Conservation (phyloP, 352 stramenopile species). For the Plasmopara halstedii region DNA sequence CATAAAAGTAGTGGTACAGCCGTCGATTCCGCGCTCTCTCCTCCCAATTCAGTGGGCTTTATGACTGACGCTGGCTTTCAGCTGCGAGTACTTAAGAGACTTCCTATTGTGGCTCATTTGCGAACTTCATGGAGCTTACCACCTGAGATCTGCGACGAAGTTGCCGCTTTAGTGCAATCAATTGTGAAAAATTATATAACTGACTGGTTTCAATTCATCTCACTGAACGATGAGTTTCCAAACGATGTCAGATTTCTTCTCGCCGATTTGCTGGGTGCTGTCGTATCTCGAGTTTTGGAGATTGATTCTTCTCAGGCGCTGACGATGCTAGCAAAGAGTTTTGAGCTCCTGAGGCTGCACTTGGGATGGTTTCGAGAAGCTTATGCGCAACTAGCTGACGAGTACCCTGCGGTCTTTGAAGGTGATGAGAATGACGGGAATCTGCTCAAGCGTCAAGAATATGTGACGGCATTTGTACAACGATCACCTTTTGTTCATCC, state of each 20-base stretch:
- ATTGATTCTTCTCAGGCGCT: conserved; percentile 65
- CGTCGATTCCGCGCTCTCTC: conserved; percentile 1
- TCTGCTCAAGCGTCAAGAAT: conserved; percentile 46
- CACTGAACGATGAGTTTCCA: conserved; percentile 57
- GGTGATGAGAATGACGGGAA: conserved; percentile 44
- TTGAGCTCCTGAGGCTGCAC: conserved; percentile 64
- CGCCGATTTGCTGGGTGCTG: conserved; percentile 48
- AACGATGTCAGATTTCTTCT: conserved; percentile 58
- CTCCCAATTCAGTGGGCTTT: not conserved
- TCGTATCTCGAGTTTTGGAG: conserved; percentile 49
- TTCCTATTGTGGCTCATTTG: conserved; percentile 53
- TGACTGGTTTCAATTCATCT: conserved; percentile 63
- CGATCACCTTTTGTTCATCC: conserved; percentile 58
- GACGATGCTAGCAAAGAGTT: conserved; percentile 44
- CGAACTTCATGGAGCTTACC: conserved; percentile 51
- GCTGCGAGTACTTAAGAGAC: conserved; percentile 43
- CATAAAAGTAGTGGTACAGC: not conserved
- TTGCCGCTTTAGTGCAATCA: conserved; percentile 39
- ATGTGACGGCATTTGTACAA: conserved; percentile 47
- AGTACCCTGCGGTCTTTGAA: conserved; percentile 51
- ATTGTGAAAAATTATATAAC: conserved; percentile 53
- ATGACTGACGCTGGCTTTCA: conserved; percentile 43
- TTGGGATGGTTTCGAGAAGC: conserved; percentile 74
- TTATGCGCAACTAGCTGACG: conserved; percentile 55
- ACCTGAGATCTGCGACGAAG: conserved; percentile 51